phyloP scores from a whole-genome alignment of 2,329 filamentous ascomycete species.

The Salinomyces thailandicus region DNA sequence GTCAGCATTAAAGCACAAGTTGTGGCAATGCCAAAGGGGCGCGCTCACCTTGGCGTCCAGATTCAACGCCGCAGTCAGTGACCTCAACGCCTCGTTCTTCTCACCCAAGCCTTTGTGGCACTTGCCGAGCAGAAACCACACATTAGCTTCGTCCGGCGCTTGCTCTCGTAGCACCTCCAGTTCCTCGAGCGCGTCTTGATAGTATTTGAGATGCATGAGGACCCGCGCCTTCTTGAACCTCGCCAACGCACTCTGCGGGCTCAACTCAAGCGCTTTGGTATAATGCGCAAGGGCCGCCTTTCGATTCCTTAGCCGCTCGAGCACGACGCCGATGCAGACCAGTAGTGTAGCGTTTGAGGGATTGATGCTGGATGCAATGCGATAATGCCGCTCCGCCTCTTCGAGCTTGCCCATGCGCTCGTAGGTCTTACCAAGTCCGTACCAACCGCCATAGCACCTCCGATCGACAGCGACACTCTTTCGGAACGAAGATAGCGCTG shows the following conservation, averaged over 20 bases:
- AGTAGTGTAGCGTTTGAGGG: conserved; percentile 87
- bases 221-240: conserved; percentile 89
- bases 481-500: conserved; percentile 78
- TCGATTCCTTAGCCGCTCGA: conserved; percentile 80
- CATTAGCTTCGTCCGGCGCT: conserved; percentile 87
- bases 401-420: conserved; percentile 44
- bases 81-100: conserved; percentile 68
- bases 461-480: conserved; percentile 75
- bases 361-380: conserved; percentile 79
- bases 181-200: conserved; percentile 66
- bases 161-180: conserved; percentile 81
- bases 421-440: conserved; percentile 67
- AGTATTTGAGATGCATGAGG: conserved; percentile 61
- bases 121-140: conserved; percentile 87
- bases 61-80: conserved; percentile 91
- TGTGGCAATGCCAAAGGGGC: not conserved
- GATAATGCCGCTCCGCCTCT: conserved; percentile 84
- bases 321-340: conserved; percentile 75
- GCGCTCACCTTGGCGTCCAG: conserved; percentile 80
- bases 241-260: conserved; percentile 69
- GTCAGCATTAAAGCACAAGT: conserved; percentile 7
- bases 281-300: conserved; percentile 72
- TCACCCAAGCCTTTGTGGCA: conserved; percentile 51
- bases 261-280: conserved; percentile 67
- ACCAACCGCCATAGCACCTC: conserved; percentile 97